Conservation (phyloP, 768 basidiomycete genomes). For the Pulveroboletus frians region DNA sequence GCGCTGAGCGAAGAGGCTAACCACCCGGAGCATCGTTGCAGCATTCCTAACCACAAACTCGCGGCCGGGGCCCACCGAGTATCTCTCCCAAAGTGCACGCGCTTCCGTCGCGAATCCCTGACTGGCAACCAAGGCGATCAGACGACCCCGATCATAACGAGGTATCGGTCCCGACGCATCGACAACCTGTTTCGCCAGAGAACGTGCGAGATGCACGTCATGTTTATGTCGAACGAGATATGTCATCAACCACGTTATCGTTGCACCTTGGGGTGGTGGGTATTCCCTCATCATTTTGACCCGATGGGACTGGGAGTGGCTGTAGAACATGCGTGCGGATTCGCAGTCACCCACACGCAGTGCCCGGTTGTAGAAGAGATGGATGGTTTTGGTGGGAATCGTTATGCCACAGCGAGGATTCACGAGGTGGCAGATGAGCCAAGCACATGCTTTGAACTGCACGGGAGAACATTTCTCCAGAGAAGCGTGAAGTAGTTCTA, state of each 20-base stretch:
- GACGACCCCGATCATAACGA: conserved; percentile 39
- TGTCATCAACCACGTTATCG: conserved; percentile 51
- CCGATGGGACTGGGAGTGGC: conserved; percentile 35
- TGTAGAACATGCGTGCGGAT: conserved; percentile 45
- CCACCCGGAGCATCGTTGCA: conserved; percentile 37
- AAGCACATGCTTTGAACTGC: conserved; percentile 38
- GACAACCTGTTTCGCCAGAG: conserved; percentile 46
- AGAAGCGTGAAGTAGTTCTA: conserved; percentile 42
- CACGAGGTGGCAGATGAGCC: conserved; percentile 40
- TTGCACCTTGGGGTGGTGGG: conserved; percentile 43
- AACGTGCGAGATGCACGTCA: conserved; percentile 43
- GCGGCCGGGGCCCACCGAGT: conserved; percentile 39
- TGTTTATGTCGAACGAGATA: conserved; percentile 36
- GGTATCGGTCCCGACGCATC: conserved; percentile 39
- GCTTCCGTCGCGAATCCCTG: conserved; percentile 46
- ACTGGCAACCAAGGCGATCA: conserved; percentile 44
- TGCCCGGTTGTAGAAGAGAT: conserved; percentile 44
- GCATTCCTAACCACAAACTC: conserved; percentile 41
- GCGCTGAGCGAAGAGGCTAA: conserved; percentile 37
- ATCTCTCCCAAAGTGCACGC: conserved; percentile 54
- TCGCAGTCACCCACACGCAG: conserved; percentile 21
- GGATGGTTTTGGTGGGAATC: conserved; percentile 42
- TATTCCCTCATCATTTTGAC: conserved; percentile 36
- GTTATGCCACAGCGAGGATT: conserved; percentile 22
- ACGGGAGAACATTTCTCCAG: conserved; percentile 32